Conservation (phyloP, 2,329 filamentous ascomycete species). For the Rhytidhysteron rufulum region DNA sequence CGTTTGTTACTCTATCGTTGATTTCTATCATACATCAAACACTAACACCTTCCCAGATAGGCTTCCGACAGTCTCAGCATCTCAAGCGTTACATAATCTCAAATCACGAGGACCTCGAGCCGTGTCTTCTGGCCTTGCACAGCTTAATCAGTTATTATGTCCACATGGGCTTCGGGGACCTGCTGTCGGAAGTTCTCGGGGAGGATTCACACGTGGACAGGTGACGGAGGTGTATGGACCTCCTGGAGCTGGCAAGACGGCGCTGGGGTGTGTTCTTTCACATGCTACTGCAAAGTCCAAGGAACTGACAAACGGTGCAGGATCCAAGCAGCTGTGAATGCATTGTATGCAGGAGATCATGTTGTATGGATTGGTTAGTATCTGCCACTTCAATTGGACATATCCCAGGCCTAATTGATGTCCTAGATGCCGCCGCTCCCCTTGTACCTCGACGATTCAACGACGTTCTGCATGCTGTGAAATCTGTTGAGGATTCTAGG, state of each 20-base stretch:
- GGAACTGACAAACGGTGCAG: slow-evolving; percentile 44
- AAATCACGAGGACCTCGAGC: slow-evolving; percentile 47
- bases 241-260: slow-evolving; percentile 79
- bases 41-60: slow-evolving; percentile 53
- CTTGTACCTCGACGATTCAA: slow-evolving; percentile 48
- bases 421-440: slow-evolving; percentile 48
- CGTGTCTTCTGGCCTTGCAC: slow-evolving; percentile 46
- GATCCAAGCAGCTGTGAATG: slow-evolving; percentile 65
- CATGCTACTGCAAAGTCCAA: slow-evolving; percentile 7
- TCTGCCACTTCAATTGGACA: slow-evolving; percentile 11
- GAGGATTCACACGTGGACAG: slow-evolving; percentile 69
- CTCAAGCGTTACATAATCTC: slow-evolving; percentile 63
- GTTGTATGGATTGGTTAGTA: slow-evolving; percentile 81
- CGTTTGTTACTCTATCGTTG: slow-evolving; percentile 28
- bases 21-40: not conserved
- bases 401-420: slow-evolving; percentile 21
- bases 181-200: slow-evolving; percentile 9
- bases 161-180: slow-evolving; percentile 20
- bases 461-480: slow-evolving; percentile 37
- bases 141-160: slow-evolving; percentile 44
- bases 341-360: slow-evolving; percentile 55
- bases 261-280: slow-evolving; percentile 63
- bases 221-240: slow-evolving; percentile 87
- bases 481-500: slow-evolving; percentile 4
- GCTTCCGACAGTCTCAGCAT: slow-evolving; percentile 72